A percentile compares a stretch with the other conserved stretches of the same genome.
Conservation (phyloP, 2,329 filamentous ascomycete genomes). For the Epicoccum sorghinum region DNA sequence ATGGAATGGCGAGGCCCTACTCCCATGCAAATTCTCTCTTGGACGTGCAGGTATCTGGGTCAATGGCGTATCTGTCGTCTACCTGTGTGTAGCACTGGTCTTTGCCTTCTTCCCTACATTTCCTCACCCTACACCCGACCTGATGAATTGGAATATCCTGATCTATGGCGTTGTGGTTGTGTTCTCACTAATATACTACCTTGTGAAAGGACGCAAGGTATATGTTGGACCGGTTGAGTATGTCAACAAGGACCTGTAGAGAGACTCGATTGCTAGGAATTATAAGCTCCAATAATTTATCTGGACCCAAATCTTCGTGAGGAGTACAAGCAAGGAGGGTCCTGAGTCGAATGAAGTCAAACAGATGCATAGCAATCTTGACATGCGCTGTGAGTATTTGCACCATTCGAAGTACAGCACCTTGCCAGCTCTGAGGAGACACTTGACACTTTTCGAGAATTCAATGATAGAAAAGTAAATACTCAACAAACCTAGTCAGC, state of each 20-base stretch:
- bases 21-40: conserved; percentile 48
- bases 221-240: conserved; percentile 46
- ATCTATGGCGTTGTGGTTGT: conserved; percentile 54
- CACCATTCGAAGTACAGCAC: too few species aligned
- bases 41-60: conserved; percentile 51
- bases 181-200: conserved; percentile 53
- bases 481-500: too few species aligned
- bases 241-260: background rate
- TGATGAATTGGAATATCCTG: conserved; percentile 57
- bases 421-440: too few species aligned
- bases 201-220: conserved; percentile 47
- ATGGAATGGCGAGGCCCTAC: conserved; percentile 50
- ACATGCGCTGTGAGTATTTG: too few species aligned
- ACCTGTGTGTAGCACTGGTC: conserved; percentile 49
- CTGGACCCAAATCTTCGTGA: too few species aligned
- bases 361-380: too few species aligned
- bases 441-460: too few species aligned
- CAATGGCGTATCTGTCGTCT: conserved; percentile 50
- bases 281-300: too few species aligned
- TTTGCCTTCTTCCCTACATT: conserved; percentile 55
- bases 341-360: too few species aligned
- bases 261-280: too few species aligned
- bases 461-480: too few species aligned
- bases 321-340: too few species aligned
- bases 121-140: conserved; percentile 36